Base-by-base conservation (phyloP, 1,284 basidiomycete genomes). In the Ustilago lituana region DNA sequence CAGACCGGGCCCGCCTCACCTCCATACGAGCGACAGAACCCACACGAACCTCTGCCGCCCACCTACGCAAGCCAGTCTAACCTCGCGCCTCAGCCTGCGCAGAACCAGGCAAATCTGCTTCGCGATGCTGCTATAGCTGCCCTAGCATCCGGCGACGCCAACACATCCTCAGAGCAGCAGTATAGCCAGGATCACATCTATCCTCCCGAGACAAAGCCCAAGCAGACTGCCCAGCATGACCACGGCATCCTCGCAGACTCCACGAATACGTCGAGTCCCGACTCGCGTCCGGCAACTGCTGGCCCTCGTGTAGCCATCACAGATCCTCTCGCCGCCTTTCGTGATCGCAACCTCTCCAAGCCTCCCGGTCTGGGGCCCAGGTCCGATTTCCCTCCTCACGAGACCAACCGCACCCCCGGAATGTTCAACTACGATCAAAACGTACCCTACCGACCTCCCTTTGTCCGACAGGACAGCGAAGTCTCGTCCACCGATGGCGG, bases 251-350 rank as follows among this genome's bases (percentile, higher is more conserved):
- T 53, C 11, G 40, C 32, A 14, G 39, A 46, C 24, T 55, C 58
- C 2, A 29, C 33, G 15, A 26, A 14, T 29, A 39, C 49, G 20
- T 68, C 65, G 11, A 36, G 24, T 27, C 20, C 49, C 46, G 48
- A 36, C 27, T 70, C 61, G 8, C 65, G 60, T 17, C 48, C 61
- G 0, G 57, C 50, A 35, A 68, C 61, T 4, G 62, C 58, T 17
- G 65, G 58, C 20, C 65, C 69, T 6, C 73, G 77, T 24, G 70
- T 78, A 15, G 69, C 68, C 31, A 66, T 78, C 46, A 76, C 68
- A 2, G 77, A 78, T 26, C 77, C 77, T 22, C 61, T 78, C 17
- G 76, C 70, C 37, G 74, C 75, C 35, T 73, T 78, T 41, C 67
- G 77, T 22, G 54, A 52, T 14, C 60, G 70, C 39, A 73, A 74